A percentile compares a stretch with the other conserved stretches of the same genome.
phyloP scores from a whole-genome alignment of 2,329 filamentous ascomycete genomes.

The Akanthomyces uredinophilus region DNA sequence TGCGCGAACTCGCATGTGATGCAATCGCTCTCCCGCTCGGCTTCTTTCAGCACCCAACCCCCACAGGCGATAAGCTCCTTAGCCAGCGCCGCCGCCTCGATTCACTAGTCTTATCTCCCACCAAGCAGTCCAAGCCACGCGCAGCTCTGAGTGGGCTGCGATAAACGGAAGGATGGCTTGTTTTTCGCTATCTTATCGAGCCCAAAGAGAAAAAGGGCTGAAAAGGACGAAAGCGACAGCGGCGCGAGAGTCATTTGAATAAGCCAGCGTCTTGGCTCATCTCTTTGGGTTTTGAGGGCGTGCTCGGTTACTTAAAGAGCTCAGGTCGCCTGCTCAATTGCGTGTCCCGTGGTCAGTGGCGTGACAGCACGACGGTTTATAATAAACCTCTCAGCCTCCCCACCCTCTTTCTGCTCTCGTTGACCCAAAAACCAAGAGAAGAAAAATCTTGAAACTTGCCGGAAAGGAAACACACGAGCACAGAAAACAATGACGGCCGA shows the following conservation, averaged over 20 bases:
- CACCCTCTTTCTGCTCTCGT: not conserved
- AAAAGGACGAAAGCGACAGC: not conserved
- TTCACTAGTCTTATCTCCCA: conserved; percentile 9
- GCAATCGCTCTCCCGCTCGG: not conserved
- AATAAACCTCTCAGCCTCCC: not conserved
- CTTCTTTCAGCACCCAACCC: not conserved
- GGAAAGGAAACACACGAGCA: not conserved
- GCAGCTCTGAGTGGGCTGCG: conserved; percentile 6
- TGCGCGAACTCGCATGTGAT: not conserved
- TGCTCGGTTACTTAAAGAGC: not conserved
- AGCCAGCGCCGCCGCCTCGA: not conserved
- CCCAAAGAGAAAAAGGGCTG: not conserved
- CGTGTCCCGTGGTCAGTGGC: not conserved
- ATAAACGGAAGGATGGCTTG: not conserved
- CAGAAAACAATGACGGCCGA: conserved; percentile 33
- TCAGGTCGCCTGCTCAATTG: not conserved
- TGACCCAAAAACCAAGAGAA: too few relatives aligned
- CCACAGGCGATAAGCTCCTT: not conserved
- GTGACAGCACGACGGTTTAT: not conserved
- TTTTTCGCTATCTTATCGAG: conserved; percentile 13
- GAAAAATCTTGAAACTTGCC: not conserved
- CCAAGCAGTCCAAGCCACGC: not conserved
- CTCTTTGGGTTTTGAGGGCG: not conserved
- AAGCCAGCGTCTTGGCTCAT: not conserved
- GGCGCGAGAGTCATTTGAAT: not conserved